Percentiles rank a stretch among this genome's conserved stretches.
These are phyloP conservation scores for Adansonia grandidieri DNA, from an alignment of 441 rosid genomes.

Conservation along the genomic window DNA sequence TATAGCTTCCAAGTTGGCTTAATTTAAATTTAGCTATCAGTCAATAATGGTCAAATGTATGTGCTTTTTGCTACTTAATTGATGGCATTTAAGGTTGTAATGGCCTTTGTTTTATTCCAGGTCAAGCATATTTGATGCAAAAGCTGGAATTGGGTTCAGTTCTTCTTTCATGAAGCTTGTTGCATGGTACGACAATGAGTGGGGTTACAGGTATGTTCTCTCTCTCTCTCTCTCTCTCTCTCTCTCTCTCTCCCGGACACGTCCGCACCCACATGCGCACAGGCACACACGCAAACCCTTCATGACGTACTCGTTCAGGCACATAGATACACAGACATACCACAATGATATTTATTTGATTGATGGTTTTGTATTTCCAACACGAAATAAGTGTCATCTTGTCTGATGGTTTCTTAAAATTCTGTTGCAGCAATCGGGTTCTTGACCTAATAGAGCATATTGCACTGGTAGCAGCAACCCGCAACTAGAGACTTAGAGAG, in stretches of 20 bases:
- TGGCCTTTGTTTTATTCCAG: conserved; percentile 40
- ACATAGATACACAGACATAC: neutral
- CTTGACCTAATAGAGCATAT: conserved; percentile 95
- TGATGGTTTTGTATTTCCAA: neutral
- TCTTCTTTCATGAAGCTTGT: conserved; percentile 83
- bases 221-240: conserved; percentile 20
- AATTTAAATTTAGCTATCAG: neutral
- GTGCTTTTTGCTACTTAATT: neutral
- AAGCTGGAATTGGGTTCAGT: conserved; percentile 92
- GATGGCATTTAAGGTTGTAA: neutral
- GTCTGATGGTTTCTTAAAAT: conserved; percentile 16
- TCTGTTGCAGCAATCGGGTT: conserved; percentile 83
- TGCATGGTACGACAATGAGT: conserved; percentile 96
- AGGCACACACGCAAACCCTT: neutral
- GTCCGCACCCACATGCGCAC: neutral
- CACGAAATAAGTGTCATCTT: neutral
- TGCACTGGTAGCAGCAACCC: conserved; percentile 74
- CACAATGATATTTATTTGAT: neutral
- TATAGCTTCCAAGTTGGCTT: neutral
- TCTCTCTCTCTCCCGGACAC: neutral
- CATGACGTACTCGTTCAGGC: neutral
- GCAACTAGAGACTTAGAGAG: conserved; percentile 36
- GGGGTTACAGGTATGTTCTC: conserved; percentile 99
- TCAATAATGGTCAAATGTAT: neutral
- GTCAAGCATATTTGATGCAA: conserved; percentile 97